Conservation (phyloP, 164 flowering plant species). For the Cinnamomum chago region DNA sequence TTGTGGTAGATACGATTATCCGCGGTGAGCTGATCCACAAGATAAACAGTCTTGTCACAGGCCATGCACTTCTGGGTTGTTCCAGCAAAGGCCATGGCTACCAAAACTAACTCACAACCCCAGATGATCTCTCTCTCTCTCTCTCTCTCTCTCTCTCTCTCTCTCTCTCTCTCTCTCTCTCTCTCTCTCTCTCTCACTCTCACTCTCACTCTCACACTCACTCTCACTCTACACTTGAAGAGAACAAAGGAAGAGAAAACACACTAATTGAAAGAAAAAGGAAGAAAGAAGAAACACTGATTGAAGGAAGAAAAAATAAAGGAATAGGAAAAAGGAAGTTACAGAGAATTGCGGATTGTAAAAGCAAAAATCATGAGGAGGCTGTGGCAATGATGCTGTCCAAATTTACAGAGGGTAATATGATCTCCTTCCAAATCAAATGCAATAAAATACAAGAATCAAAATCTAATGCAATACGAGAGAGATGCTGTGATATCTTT, state of each 20-base stretch:
- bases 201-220: too few species aligned
- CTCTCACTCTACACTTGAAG: background rate
- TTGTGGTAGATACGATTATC: constrained; percentile 80
- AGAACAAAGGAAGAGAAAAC: background rate
- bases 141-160: background rate
- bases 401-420: background rate
- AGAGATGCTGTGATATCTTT: too few species aligned
- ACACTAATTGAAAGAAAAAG: background rate
- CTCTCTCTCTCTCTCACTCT: background rate
- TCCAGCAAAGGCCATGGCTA: constrained; percentile 80
- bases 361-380: background rate
- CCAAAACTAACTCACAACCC: background rate
- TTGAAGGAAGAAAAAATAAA: background rate
- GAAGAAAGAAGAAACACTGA: background rate
- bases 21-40: constrained; percentile 79
- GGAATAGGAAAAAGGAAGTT: background rate
- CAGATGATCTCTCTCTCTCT: background rate
- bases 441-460: too few species aligned
- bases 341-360: background rate
- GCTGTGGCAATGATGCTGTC: background rate
- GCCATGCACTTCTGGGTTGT: constrained; percentile 91
- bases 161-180: too few species aligned
- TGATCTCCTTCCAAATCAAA: too few species aligned
- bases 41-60: constrained; percentile 85
- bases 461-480: too few species aligned